Percentiles rank a stretch among this genome's conserved stretches.
phyloP scores from a whole-genome alignment of 352 stramenopile genomes.

The Pythium vanterpoolii region DNA sequence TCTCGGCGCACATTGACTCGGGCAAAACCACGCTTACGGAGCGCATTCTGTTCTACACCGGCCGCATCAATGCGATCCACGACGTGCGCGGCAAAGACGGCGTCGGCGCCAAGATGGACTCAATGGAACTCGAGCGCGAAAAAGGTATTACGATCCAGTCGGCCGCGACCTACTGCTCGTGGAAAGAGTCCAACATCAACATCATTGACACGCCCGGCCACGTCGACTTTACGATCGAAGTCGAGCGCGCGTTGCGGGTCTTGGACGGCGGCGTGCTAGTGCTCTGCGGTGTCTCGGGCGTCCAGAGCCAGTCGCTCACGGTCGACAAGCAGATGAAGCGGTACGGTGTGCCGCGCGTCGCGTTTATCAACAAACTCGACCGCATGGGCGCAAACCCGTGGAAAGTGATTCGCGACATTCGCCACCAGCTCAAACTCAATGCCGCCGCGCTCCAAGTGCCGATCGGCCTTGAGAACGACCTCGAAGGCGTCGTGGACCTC shows the following conservation, averaged over 20 bases:
- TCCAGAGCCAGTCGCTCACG: conserved; percentile 98
- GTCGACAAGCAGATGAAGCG: conserved; percentile 99
- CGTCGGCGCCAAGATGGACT: conserved; percentile 99
- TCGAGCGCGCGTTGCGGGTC: conserved; percentile 96
- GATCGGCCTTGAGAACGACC: conserved; percentile 94
- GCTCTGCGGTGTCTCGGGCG: conserved; percentile 89
- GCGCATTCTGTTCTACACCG: conserved; percentile 99
- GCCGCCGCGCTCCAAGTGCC: conserved; percentile 95
- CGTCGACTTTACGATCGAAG: conserved; percentile 99
- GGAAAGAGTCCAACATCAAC: conserved; percentile 98
- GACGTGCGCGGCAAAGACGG: conserved; percentile 97
- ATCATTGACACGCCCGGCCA: conserved; percentile 99
- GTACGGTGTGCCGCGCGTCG: conserved; percentile 98
- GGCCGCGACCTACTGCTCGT: conserved; percentile 96
- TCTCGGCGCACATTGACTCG: conserved; percentile 96
- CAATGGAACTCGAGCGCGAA: conserved; percentile 99
- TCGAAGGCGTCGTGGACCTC: conserved; percentile 97
- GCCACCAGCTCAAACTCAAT: conserved; percentile 97
- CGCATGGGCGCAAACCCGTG: conserved; percentile 95
- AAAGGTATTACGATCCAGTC: conserved; percentile 99
- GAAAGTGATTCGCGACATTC: conserved; percentile 93
- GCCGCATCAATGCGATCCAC: conserved; percentile 96
- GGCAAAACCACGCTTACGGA: conserved; percentile 99
- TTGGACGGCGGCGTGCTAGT: conserved; percentile 97
- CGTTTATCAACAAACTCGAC: conserved; percentile 99